These are phyloP conservation scores for Erodium moschatum DNA, from an alignment of 441 rosid genomes.

Conservation along the genomic window DNA sequence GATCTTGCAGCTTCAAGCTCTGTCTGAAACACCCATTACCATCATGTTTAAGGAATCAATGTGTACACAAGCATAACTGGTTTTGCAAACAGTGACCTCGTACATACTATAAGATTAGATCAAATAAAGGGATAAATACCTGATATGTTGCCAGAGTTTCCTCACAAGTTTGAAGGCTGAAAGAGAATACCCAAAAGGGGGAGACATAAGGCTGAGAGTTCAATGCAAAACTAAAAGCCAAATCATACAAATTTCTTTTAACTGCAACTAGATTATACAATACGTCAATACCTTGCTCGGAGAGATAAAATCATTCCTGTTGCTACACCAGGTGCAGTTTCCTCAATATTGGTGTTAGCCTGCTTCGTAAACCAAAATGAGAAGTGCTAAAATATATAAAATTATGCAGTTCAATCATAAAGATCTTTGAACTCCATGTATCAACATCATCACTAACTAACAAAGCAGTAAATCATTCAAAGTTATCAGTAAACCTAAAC, in stretches of 20 bases:
- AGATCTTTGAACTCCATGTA: neutral
- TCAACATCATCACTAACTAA: neutral
- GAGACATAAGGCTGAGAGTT: neutral
- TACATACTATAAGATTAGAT: neutral
- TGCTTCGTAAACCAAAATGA: slow-evolving; percentile 19
- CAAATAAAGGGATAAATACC: slow-evolving; percentile 34
- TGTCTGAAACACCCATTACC: slow-evolving; percentile 26
- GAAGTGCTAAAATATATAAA: neutral
- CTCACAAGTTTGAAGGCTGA: slow-evolving; percentile 79
- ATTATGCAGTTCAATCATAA: neutral
- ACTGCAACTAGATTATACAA: neutral
- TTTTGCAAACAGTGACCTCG: neutral
- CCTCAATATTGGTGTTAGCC: slow-evolving; percentile 62
- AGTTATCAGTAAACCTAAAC: neutral
- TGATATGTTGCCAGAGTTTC: slow-evolving; percentile 66
- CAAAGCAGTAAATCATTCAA: neutral
- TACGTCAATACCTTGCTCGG: slow-evolving; percentile 83
- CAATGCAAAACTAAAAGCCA: slow-evolving; percentile 2
- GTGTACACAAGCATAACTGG: neutral
- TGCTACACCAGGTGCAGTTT: slow-evolving; percentile 71
- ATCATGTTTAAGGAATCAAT: no score
- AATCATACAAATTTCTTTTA: neutral
- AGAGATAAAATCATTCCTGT: slow-evolving; percentile 83
- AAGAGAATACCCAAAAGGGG: slow-evolving; percentile 22
- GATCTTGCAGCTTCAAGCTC: slow-evolving; percentile 74